Conservation (phyloP, 208 protist genomes). For the Acanthamoeba lenticulata region DNA sequence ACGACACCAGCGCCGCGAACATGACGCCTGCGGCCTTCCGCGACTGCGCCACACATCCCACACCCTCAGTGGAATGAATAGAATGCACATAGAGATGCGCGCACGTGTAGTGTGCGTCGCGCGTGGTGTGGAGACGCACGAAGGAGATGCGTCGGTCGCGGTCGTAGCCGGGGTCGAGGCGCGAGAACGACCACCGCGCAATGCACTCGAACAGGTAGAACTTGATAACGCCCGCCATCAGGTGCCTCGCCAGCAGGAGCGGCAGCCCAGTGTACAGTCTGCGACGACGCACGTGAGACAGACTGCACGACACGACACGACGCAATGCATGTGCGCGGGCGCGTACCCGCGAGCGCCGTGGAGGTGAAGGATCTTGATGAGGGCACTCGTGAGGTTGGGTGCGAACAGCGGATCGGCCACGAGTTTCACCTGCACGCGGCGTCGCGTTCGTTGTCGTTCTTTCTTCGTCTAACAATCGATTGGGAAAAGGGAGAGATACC, state of each 20-base stretch:
- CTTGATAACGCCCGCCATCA: not conserved
- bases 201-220: not conserved
- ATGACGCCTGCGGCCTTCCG: not conserved
- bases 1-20: not conserved
- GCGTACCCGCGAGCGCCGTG: not conserved
- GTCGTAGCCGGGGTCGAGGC: not conserved
- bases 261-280: not conserved
- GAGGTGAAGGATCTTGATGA: not conserved
- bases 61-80: not conserved
- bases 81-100: not conserved
- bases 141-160: not conserved
- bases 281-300: not conserved
- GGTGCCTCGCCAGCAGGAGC: not conserved
- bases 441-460: not conserved
- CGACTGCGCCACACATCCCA: not conserved
- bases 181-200: not conserved
- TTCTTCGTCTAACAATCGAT: not conserved
- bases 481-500: not conserved
- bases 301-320: not conserved
- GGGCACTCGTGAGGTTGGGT: not conserved
- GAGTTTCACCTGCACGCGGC: not conserved
- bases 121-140: not conserved
- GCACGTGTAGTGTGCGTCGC: not conserved
- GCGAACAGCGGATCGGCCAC: constrained; percentile 5
- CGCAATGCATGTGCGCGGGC: not conserved